Evolutionary conservation across 495 filamentous ascomycete genomes (phyloP).

Genomic region (Pyronema omphalodes): DNA sequence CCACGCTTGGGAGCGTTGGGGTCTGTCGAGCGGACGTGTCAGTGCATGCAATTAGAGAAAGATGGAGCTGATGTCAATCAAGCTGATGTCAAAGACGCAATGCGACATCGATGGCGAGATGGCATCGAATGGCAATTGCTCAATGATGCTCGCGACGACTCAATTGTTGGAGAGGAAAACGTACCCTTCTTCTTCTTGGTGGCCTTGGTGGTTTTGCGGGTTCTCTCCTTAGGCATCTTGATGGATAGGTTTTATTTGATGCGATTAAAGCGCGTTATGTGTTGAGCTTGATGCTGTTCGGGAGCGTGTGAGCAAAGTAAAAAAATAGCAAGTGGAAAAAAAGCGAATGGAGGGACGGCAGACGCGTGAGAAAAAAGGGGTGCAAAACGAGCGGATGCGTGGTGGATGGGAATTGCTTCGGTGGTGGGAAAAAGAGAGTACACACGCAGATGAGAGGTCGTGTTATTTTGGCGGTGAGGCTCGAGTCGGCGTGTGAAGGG

Average conservation of each 20-base stretch:
- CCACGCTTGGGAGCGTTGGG: constrained; percentile 98
- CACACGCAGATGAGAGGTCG: constrained; percentile 30
- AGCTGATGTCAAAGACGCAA: neutral
- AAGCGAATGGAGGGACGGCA: neutral
- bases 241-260: constrained; percentile 28
- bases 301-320: neutral
- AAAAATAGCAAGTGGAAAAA: neutral
- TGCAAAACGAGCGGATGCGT: neutral
- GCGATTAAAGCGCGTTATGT: constrained; percentile 1
- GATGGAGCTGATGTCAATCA: neutral
- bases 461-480: constrained; percentile 28
- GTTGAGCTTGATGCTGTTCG: neutral
- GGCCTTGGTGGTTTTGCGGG: constrained; percentile 33
- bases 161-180: constrained; percentile 17
- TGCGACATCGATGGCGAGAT: constrained; percentile 7
- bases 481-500: constrained; percentile 21
- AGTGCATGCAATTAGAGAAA: neutral
- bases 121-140: neutral
- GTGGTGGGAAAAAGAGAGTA: constrained; percentile 39
- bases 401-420: constrained; percentile 12
- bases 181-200: constrained; percentile 74
- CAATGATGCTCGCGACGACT: neutral
- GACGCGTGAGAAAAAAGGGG: neutral
- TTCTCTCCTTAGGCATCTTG: constrained; percentile 61
- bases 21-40: constrained; percentile 34